phyloP scores from a whole-genome alignment of 2,329 filamentous ascomycete genomes.

The Beauveria asiatica region DNA sequence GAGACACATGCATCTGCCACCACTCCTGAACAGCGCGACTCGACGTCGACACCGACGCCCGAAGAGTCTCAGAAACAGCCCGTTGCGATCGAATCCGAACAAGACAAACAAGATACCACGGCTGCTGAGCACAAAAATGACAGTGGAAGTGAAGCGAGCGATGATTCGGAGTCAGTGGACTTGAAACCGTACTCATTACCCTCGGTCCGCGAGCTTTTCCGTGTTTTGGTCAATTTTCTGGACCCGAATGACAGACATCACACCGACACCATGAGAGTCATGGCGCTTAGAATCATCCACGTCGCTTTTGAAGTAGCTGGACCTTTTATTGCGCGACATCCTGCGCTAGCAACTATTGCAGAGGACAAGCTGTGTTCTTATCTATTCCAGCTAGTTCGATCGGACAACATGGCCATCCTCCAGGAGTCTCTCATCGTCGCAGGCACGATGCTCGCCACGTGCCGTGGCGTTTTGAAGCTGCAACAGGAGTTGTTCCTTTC shows the following conservation, averaged over 20 bases:
- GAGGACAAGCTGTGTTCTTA: slow-evolving; percentile 91
- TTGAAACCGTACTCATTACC: slow-evolving; percentile 88
- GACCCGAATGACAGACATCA: slow-evolving; percentile 90
- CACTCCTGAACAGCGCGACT: slow-evolving; percentile 8
- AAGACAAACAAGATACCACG: slow-evolving; percentile 7
- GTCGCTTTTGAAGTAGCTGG: slow-evolving; percentile 94
- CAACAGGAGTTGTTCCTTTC: slow-evolving; percentile 95
- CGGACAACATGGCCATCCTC: slow-evolving; percentile 90
- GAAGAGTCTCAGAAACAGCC: slow-evolving; percentile 4
- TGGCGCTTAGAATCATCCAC: slow-evolving; percentile 94
- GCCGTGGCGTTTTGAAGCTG: slow-evolving; percentile 80
- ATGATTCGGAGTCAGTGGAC: slow-evolving; percentile 41
- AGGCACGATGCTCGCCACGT: slow-evolving; percentile 83
- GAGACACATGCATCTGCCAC: slow-evolving; percentile 39
- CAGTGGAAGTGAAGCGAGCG: slow-evolving; percentile 25
- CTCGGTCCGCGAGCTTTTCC: slow-evolving; percentile 88
- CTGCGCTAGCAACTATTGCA: slow-evolving; percentile 75
- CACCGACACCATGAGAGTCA: slow-evolving; percentile 91
- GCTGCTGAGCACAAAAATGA: slow-evolving; percentile 14
- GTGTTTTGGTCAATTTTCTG: slow-evolving; percentile 85
- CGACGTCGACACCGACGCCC: slow-evolving; percentile 1
- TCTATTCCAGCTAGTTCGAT: slow-evolving; percentile 90
- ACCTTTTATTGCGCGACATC: slow-evolving; percentile 88
- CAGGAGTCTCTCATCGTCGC: slow-evolving; percentile 90
- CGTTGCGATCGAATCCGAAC: slow-evolving; percentile 4